Base-by-base conservation (phyloP, 1,284 basidiomycete genomes). In the Mycena sp. region DNA sequence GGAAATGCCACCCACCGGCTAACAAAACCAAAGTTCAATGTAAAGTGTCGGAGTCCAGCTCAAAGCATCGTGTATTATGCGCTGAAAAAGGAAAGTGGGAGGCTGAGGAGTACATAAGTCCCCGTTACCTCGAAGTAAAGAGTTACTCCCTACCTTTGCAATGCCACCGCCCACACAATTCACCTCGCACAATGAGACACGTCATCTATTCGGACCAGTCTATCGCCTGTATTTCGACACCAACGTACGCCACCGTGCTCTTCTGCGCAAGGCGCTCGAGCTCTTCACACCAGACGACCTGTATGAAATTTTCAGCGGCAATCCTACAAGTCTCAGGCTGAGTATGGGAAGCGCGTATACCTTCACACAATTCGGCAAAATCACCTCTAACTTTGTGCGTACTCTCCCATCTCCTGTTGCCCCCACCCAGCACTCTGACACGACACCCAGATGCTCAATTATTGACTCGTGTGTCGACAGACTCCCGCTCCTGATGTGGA, bases 401-500 rank as follows among this genome's bases (percentile, higher is more conserved):
- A 10, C 40, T 21, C 16, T 37, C 32, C 40, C 12, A 41, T 21
- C 9, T 41, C 10, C n/a, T 41, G 40, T n/a, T n/a, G n/a, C n/a
- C n/a, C n/a, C 40, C 16, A 41, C n/a, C 7, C 6, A 21, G 16
- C 7, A 6, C 16, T 16, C 40, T 41, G 40, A 41, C 40, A 17
- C n/a, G 6, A 7, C 12, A 6, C 6, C 40, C 40, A 41, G 40
- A 17, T 19, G 6, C 19, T 6, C 28, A 30, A 43, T 23, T 38
- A 12, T 28, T 28, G 21, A n/a, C 19, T 38, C 72, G 23, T 76
- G 69, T 50, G 55, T 67, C 2, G 45, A 69, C 11, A 25, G 44
- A 2, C 12, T 21, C 30, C 67, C 74, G 19, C 32, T 50, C 52
- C 73, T 73, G 1, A 73, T 71, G 37, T 67, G 61, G 37, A 72